Conservation (phyloP, 225 moss, liverwort and hornwort genomes). For the Polytrichum formosum region DNA sequence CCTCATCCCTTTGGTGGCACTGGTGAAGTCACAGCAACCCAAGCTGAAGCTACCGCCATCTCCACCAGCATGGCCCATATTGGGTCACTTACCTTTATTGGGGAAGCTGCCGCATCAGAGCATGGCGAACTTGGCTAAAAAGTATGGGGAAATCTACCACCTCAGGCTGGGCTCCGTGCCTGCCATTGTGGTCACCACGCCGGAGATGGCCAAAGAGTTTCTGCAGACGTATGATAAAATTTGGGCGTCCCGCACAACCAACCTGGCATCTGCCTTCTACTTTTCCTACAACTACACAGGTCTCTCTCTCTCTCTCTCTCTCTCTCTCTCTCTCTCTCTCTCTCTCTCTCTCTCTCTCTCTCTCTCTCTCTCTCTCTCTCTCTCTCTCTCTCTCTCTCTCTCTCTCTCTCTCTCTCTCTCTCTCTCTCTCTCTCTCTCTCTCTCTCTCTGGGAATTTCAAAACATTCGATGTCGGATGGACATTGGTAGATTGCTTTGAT, state of each 20-base stretch:
- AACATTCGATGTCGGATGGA: too few species aligned
- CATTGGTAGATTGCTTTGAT: too few species aligned
- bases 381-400: background rate
- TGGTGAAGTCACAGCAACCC: background rate
- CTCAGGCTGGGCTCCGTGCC: conserved; percentile 31
- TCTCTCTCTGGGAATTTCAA: background rate
- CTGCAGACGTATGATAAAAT: conserved; percentile 34
- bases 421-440: background rate
- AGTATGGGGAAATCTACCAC: conserved; percentile 28
- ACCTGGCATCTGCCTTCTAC: conserved; percentile 11
- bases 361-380: background rate
- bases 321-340: background rate
- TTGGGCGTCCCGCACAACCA: conserved; percentile 39
- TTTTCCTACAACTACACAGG: conserved; percentile 45
- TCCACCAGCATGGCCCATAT: conserved; percentile 32
- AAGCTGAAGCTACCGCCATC: conserved; percentile 33
- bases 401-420: background rate
- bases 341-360: background rate
- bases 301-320: background rate
- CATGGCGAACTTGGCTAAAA: conserved; percentile 19
- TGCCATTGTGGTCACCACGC: conserved; percentile 30
- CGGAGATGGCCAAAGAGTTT: conserved; percentile 28
- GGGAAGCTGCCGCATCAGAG: conserved; percentile 29
- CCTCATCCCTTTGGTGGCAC: conserved; percentile 1
- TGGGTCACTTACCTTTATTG: conserved; percentile 44